Percentiles rank a stretch among this genome's conserved stretches.
Conservation (phyloP, 805 yeast genomes). For the Cyberlindnera lachancei region DNA sequence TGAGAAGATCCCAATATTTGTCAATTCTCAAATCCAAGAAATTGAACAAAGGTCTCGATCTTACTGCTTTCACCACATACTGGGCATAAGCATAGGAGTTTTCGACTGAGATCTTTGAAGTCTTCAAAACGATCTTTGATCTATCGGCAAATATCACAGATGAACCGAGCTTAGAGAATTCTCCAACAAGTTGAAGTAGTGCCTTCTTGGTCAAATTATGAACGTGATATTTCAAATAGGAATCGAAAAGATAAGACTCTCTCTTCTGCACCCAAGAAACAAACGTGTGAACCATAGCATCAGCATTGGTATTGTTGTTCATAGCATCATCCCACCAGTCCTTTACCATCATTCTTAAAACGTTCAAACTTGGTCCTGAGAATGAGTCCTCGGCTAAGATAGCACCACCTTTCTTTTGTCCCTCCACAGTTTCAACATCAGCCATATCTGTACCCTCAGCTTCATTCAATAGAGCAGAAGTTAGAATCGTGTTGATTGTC, state of each 20-base stretch:
- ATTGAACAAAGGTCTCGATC: conserved; percentile 76
- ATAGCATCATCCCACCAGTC: conserved; percentile 93
- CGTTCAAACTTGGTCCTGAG: conserved; percentile 63
- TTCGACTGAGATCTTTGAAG: conserved; percentile 71
- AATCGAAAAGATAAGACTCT: conserved; percentile 67
- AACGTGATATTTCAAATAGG: conserved; percentile 75
- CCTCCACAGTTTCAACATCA: conserved; percentile 32
- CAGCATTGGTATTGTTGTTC: conserved; percentile 61
- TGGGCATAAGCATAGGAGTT: conserved; percentile 89
- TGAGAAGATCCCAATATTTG: conserved; percentile 84
- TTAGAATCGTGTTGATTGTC: conserved; percentile 77
- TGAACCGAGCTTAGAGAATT: conserved; percentile 74
- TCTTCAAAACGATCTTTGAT: conserved; percentile 63
- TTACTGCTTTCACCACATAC: conserved; percentile 66
- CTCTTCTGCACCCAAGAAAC: conserved; percentile 82
- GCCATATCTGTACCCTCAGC: conserved; percentile 81
- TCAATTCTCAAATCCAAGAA: conserved; percentile 68
- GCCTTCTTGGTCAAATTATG: conserved; percentile 82
- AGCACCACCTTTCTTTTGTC: conserved; percentile 19
- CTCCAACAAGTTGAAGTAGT: conserved; percentile 70
- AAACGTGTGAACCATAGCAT: conserved; percentile 71
- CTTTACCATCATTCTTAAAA: conserved; percentile 67
- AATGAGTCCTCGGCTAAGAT: conserved; percentile 77
- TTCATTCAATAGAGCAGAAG: conserved; percentile 77
- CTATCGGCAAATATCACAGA: conserved; percentile 72